Conservation (phyloP, 2,329 filamentous ascomycete species). For the Penicillium hordei region DNA sequence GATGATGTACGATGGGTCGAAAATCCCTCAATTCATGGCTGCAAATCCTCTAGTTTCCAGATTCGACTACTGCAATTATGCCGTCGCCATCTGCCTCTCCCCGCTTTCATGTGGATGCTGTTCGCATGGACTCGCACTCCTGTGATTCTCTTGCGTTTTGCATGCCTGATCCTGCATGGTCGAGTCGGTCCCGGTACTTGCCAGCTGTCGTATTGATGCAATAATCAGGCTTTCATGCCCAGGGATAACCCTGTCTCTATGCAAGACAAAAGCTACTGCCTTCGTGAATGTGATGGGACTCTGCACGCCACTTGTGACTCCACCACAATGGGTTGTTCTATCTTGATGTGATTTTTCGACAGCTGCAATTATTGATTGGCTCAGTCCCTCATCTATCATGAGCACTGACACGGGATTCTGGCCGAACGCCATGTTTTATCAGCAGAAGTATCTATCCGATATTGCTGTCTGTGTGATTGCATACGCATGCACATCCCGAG, state of each 20-base stretch:
- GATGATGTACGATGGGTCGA: constrained; percentile 32
- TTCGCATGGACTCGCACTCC: constrained; percentile 31
- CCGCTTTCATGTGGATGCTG: constrained; percentile 32
- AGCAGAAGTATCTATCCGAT: constrained; percentile 13
- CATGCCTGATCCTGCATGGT: constrained; percentile 37
- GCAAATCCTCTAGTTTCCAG: constrained; percentile 23
- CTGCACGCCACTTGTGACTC: constrained; percentile 19
- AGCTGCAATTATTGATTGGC: constrained; percentile 21
- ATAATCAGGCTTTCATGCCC: constrained; percentile 24
- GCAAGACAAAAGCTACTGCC: constrained; percentile 21
- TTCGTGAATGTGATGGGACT: constrained; percentile 25
- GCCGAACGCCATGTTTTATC: constrained; percentile 11
- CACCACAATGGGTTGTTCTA: constrained; percentile 16
- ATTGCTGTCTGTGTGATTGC: constrained; percentile 26
- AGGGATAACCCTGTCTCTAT: constrained; percentile 29
- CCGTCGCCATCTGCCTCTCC: constrained; percentile 29
- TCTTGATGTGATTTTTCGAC: constrained; percentile 8
- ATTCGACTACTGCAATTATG: constrained; percentile 33
- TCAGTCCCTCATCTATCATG: constrained; percentile 16
- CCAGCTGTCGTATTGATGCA: constrained; percentile 39
- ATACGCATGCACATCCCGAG: constrained; percentile 18
- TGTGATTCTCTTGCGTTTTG: constrained; percentile 29
- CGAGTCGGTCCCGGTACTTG: constrained; percentile 31
- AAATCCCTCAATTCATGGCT: constrained; percentile 40
- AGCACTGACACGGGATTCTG: constrained; percentile 18